A percentile compares a stretch with the other conserved stretches of the same genome.
These are phyloP conservation scores for Chaetomium fimeti DNA, from an alignment of 495 filamentous ascomycete genomes.

Conservation along the genomic window DNA sequence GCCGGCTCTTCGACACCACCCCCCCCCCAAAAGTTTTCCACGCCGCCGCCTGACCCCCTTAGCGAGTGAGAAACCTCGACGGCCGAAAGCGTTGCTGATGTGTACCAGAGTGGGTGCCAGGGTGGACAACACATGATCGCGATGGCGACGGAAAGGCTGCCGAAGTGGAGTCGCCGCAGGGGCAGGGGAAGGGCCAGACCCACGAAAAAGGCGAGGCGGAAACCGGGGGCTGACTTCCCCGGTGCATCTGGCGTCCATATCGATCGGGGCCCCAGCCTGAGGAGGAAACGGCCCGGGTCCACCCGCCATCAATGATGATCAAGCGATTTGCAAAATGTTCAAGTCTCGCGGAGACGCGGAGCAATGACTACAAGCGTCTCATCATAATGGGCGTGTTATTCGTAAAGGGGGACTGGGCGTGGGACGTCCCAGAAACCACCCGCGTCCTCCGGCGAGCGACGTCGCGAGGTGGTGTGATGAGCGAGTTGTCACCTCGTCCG, in stretches of 20 bases:
- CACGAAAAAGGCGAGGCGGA: slow-evolving; percentile 12
- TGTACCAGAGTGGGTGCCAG: neutral
- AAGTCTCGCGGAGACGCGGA: neutral
- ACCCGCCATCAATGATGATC: neutral
- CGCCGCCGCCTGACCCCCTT: neutral
- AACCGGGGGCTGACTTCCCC: slow-evolving; percentile 20
- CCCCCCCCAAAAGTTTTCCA: neutral
- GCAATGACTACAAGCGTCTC: no score
- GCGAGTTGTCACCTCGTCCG: neutral
- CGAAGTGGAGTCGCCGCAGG: slow-evolving; percentile 5
- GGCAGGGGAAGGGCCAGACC: neutral
- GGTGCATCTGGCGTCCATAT: slow-evolving; percentile 12
- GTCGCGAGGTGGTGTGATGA: neutral
- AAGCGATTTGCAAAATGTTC: neutral
- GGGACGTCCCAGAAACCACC: neutral
- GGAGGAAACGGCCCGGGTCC: slow-evolving; percentile 19
- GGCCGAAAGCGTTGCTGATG: neutral
- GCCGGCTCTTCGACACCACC: neutral
- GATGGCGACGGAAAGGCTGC: slow-evolving; percentile 3
- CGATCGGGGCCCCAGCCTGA: slow-evolving; percentile 16
- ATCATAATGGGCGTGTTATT: neutral
- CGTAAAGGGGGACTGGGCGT: slow-evolving; percentile 14
- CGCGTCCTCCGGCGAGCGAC: no score
- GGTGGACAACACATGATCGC: neutral
- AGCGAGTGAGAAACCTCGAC: neutral